Conservation (phyloP, 495 filamentous ascomycete species). For the Immersiella caudata region DNA sequence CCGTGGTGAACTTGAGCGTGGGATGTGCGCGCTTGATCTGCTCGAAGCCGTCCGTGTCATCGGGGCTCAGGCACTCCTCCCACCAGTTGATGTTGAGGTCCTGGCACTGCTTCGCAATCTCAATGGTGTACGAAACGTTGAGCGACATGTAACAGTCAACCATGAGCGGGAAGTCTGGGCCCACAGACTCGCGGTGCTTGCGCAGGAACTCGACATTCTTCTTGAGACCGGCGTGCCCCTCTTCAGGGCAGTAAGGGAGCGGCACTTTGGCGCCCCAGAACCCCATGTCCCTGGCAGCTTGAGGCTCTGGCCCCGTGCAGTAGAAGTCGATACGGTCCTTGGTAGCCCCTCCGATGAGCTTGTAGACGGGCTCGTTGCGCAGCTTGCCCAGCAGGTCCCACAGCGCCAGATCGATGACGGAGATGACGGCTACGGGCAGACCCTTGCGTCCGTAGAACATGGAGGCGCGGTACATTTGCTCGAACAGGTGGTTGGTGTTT, state of each 20-base stretch:
- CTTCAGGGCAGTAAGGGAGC: slow-evolving; percentile 83
- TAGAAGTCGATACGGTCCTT: slow-evolving; percentile 83
- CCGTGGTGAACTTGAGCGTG: slow-evolving; percentile 89
- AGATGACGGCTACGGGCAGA: slow-evolving; percentile 85
- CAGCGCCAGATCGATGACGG: slow-evolving; percentile 86
- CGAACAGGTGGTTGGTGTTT: slow-evolving; percentile 84
- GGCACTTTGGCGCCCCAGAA: slow-evolving; percentile 90
- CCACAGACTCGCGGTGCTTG: slow-evolving; percentile 80
- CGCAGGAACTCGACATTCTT: slow-evolving; percentile 89
- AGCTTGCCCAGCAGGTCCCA: slow-evolving; percentile 93
- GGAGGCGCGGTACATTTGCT: slow-evolving; percentile 92
- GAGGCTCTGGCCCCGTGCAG: slow-evolving; percentile 87
- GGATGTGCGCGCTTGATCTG: slow-evolving; percentile 88
- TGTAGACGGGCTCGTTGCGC: slow-evolving; percentile 89
- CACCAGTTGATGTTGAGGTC: slow-evolving; percentile 93
- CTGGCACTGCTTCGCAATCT: slow-evolving; percentile 77
- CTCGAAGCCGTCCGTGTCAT: slow-evolving; percentile 87
- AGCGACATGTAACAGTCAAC: slow-evolving; percentile 97
- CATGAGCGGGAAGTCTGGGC: slow-evolving; percentile 87
- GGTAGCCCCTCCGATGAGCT: slow-evolving; percentile 86
- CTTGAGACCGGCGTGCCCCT: slow-evolving; percentile 74
- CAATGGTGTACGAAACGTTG: slow-evolving; percentile 88
- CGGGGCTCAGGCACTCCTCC: slow-evolving; percentile 89
- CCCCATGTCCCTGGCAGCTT: slow-evolving; percentile 75
- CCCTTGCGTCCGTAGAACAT: slow-evolving; percentile 97